Base-by-base conservation (phyloP, 352 stramenopile genomes). In the Blastocystis sp. region DNA sequence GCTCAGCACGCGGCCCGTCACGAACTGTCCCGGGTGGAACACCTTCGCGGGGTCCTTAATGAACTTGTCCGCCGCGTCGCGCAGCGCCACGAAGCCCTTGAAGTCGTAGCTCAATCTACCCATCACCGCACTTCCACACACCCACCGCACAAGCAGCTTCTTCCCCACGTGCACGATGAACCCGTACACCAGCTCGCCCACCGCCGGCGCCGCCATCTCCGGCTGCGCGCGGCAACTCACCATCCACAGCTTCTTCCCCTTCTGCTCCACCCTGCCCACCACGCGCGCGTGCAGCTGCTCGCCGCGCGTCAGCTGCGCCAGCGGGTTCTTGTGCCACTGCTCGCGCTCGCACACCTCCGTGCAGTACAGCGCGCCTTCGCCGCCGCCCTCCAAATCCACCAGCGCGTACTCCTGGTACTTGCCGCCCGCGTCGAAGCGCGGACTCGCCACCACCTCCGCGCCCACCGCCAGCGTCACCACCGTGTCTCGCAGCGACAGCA, bases 321-420 rank as follows among this genome's bases (percentile, higher is more conserved):
- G 24, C 19, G 57, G 48, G 24, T 48, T 38, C 10, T 62, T 10
- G 19, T 48, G 48, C 74, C 74, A 84, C 28, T 38, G 24, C 54
- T 11, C 42, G n/a, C 40, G 38, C 34, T 84, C 57, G 6, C 7
- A 11, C 38, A 69, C 57, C n/a, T 84, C 74, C 38, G 74, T 84
- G 40, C 54, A 84, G 60, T 70, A 84, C 19, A 84, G 28, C 17
- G 54, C 40, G 34, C 21, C 74, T 3, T 66, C 1, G n/a, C 74
- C 52, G 45, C 66, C 28, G 19, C 74, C 74, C 9, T n/a, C 19
- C 7, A 68, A 9, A 21, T 52, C 52, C 19, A 84, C 57, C 4
- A 68, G 6, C 6, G 28, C 52, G 11, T 19, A 19, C 6, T 84
- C 52, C 3, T 84, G 48, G 14, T 14, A 57, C 48, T 57, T 14